Conservation (phyloP, 1,139 yeast genomes). For the Maudiozyma humilis region DNA sequence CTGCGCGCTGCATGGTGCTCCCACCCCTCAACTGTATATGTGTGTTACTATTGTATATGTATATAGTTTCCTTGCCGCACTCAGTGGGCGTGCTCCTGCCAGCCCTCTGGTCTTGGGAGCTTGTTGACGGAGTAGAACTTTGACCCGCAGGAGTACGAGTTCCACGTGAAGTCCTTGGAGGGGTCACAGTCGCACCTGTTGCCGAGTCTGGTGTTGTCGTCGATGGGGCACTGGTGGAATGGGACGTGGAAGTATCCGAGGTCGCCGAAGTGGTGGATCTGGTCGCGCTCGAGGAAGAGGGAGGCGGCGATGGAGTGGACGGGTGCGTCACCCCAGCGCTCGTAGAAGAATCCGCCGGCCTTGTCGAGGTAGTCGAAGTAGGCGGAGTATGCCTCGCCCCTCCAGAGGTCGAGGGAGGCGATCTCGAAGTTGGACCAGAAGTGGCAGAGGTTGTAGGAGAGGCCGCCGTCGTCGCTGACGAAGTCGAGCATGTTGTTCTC, state of each 20-base stretch:
- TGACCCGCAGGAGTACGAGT: constrained; percentile 76
- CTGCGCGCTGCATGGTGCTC: too few species aligned
- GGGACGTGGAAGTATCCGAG: constrained; percentile 81
- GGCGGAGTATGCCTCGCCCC: constrained; percentile 54
- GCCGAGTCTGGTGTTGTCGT: constrained; percentile 42
- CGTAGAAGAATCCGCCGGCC: constrained; percentile 85
- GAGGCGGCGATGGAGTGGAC: constrained; percentile 81
- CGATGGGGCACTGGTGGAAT: constrained; percentile 73
- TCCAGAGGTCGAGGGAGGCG: constrained; percentile 69
- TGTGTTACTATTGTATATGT: too few species aligned
- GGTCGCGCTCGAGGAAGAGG: constrained; percentile 52
- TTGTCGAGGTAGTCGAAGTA: constrained; percentile 67
- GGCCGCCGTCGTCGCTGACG: constrained; percentile 58
- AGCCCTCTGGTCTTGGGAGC: constrained; percentile 62
- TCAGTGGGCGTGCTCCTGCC: constrained; percentile 42
- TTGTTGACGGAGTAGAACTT: constrained; percentile 58
- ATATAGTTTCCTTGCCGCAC: too few species aligned
- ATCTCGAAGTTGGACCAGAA: constrained; percentile 93
- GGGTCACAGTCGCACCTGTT: constrained; percentile 71
- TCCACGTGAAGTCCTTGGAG: constrained; percentile 73
- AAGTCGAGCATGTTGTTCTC: constrained; percentile 57
- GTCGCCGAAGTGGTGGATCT: constrained; percentile 72
- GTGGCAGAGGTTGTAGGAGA: constrained; percentile 71
- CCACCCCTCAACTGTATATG: too few species aligned
- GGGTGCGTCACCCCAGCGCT: constrained; percentile 96